Base-by-base conservation (phyloP, 192 early-diverging fungal genomes). In the Chytriomyces sp. region DNA sequence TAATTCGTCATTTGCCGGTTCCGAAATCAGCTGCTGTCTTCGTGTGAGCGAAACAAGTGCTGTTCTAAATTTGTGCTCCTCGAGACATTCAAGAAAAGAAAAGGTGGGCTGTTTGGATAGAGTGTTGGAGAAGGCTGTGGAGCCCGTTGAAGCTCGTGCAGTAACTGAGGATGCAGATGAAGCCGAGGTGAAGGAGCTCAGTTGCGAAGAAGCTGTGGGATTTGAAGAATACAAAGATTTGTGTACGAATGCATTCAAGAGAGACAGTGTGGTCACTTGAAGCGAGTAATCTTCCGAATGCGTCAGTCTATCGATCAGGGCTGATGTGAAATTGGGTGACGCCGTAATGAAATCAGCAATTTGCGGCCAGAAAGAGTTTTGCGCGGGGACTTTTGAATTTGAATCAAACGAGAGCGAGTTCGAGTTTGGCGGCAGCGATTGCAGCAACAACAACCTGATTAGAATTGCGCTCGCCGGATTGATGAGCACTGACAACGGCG, bases 401-500 rank as follows among this genome's bases (percentile, higher is more conserved):
- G 28, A 35, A 35, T 35, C 35, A 35, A 35, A 35, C 35, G 35
- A 35, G 35, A 35, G 35, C 4, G 35, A 0, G 35, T 35, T 57
- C 53, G 16, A 57, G 53, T 57, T 57, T 20, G 53, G 53, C 13
- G 53, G 82, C 48, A 43, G 46, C 61, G 47, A 62, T 61, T 16
- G 50, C 57, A 3, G 80, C 59, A 59, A 28, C 72, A 16, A 10
- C 16, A 43, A 16, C 26, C 8, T 13, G 20, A 11, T 69, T 67
- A 78, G 62, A 65, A 84, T 82, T 13, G 88, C 82, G 26, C 72
- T 77, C 2, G 88, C 85, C 11, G 92, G 74, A 71, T 92, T 91
- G 66, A 91, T 89, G 35, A 93, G 81, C 45, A 93, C 87, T 0
- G 89, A 89, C 0, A 91, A 92, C 4, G 92, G 91, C 11, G 92